These are phyloP conservation scores for Aspergillus aculeatinus DNA, from an alignment of 2,329 filamentous ascomycete genomes.

Conservation along the genomic window DNA sequence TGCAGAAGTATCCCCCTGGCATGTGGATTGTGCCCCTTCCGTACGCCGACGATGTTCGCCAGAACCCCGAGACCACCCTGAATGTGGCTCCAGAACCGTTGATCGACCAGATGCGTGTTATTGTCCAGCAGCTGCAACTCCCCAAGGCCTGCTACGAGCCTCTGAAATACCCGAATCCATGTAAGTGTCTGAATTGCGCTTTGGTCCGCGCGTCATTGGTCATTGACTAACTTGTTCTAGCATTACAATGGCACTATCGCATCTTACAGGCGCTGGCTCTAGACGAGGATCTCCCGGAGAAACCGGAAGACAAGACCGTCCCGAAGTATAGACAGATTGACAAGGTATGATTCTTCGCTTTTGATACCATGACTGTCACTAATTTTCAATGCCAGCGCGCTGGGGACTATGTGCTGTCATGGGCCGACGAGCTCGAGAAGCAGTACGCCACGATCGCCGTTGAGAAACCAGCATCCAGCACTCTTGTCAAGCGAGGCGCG, in stretches of 20 bases:
- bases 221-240: constrained; percentile 25
- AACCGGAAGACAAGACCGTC: constrained; percentile 72
- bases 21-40: constrained; percentile 88
- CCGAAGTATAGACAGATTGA: constrained; percentile 86
- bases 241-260: constrained; percentile 94
- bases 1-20: constrained; percentile 74
- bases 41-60: constrained; percentile 82
- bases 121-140: constrained; percentile 83
- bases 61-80: constrained; percentile 63
- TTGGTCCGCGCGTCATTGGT: no score
- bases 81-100: constrained; percentile 66
- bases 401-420: constrained; percentile 74
- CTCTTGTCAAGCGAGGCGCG: constrained; percentile 49
- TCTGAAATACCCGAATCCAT: constrained; percentile 81
- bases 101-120: constrained; percentile 75
- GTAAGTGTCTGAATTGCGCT: constrained; percentile 26
- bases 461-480: constrained; percentile 37
- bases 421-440: constrained; percentile 67
- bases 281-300: constrained; percentile 82
- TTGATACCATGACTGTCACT: not conserved
- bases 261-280: constrained; percentile 89
- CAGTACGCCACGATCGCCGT: constrained; percentile 51
- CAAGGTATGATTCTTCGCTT: constrained; percentile 51
- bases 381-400: constrained; percentile 54
- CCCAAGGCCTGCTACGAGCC: constrained; percentile 84